These are phyloP conservation scores for Emericellopsis cladophorae DNA, from an alignment of 2,329 filamentous ascomycete species.

Conservation along the genomic window DNA sequence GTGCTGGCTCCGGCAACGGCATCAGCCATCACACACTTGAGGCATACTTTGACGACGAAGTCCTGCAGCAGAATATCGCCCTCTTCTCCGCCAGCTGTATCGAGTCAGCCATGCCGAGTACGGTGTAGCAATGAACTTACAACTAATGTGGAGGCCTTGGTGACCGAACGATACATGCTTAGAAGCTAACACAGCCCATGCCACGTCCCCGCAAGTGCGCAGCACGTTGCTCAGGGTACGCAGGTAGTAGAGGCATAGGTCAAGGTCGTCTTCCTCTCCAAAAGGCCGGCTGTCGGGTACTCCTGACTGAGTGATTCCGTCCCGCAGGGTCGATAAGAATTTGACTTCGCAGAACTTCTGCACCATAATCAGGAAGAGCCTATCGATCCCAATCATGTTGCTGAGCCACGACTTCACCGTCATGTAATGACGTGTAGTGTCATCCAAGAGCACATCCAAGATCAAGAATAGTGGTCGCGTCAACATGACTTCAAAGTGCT, in stretches of 20 bases:
- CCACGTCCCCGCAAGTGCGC: conserved; percentile 49
- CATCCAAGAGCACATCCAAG: conserved; percentile 64
- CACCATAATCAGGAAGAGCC: conserved; percentile 48
- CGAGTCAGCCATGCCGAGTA: conserved; percentile 8
- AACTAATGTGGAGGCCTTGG: conserved; percentile 21
- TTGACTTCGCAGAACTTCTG: conserved; percentile 42
- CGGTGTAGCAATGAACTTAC: conserved; percentile 26
- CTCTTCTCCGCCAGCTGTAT: conserved; percentile 34
- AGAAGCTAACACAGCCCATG: conserved; percentile 58
- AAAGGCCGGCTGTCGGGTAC: conserved; percentile 13
- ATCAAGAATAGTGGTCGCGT: conserved; percentile 71
- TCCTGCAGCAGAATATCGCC: conserved; percentile 50
- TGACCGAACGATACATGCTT: conserved; percentile 26
- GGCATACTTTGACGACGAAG: conserved; percentile 53
- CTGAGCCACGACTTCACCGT: conserved; percentile 74
- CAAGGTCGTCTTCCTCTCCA: conserved; percentile 53
- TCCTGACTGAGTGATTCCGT: conserved; percentile 3
- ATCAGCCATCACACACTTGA: conserved; percentile 40
- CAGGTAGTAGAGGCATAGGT: conserved; percentile 68
- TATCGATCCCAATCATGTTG: conserved; percentile 48
- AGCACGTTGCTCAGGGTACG: conserved; percentile 63
- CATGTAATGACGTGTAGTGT: conserved; percentile 61
- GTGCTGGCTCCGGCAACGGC: conserved; percentile 6
- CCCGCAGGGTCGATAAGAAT: conserved; percentile 26
- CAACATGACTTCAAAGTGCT: conserved; percentile 61